A percentile compares a stretch with the other conserved stretches of the same genome.
Conservation (phyloP, 2,329 filamentous ascomycete species). For the Microcera coccophila region DNA sequence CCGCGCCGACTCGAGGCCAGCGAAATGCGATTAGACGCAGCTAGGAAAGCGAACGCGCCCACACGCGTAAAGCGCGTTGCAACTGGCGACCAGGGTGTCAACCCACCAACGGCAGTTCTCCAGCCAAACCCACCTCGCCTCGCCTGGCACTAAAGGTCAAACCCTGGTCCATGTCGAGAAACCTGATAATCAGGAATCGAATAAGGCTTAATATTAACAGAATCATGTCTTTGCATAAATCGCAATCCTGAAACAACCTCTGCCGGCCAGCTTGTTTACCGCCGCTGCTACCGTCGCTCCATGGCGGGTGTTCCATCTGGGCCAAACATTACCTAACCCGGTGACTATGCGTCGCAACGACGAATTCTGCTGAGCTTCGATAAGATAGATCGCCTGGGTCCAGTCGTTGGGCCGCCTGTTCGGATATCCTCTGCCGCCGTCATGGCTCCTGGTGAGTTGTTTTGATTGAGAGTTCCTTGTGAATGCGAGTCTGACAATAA, state of each 20-base stretch:
- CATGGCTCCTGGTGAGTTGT: conserved; percentile 27
- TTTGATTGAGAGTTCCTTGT: conserved; percentile 4
- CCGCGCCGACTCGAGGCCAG: no score
- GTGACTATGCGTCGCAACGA: conserved; percentile 18
- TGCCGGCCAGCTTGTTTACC: not conserved
- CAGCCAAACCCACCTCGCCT: not conserved
- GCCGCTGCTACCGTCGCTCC: conserved; percentile 2
- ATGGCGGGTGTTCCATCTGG: conserved; percentile 18
- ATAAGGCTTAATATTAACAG: not conserved
- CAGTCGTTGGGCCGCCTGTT: conserved; percentile 10
- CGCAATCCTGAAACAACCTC: not conserved
- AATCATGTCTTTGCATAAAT: not conserved
- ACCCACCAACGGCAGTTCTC: not conserved
- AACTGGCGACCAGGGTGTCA: not conserved
- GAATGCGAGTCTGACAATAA: not conserved
- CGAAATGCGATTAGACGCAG: no score
- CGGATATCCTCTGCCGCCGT: conserved; percentile 5
- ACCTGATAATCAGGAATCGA: not conserved
- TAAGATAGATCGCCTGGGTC: conserved; percentile 10
- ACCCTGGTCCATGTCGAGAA: no score
- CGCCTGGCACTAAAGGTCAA: no score
- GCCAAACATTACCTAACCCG: conserved; percentile 11
- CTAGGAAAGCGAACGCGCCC: not conserved
- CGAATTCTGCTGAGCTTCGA: conserved; percentile 12
- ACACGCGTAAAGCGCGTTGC: conserved; percentile 8